phyloP scores from a whole-genome alignment of 805 yeast genomes.

The Candida nanaspora region DNA sequence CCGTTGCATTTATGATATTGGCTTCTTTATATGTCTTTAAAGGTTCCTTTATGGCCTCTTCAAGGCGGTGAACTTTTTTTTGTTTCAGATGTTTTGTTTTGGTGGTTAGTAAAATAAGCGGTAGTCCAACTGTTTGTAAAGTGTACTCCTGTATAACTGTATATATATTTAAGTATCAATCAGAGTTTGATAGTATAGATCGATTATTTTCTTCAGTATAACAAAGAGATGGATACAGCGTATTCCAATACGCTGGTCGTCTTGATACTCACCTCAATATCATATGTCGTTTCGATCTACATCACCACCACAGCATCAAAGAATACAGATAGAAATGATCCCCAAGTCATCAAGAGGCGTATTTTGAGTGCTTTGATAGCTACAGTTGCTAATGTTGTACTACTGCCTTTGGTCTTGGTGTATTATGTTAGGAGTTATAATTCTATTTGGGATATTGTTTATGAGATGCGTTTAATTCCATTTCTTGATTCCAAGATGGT shows the following conservation, averaged over 20 bases:
- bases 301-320: slow-evolving; percentile 13
- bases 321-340: slow-evolving; percentile 32
- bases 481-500: too few relatives aligned
- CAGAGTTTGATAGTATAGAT: too few relatives aligned
- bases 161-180: not conserved
- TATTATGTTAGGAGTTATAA: slow-evolving; percentile 6
- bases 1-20: slow-evolving; percentile 57
- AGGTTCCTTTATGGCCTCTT: slow-evolving; percentile 11
- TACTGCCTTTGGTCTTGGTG: slow-evolving; percentile 25
- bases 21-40: slow-evolving; percentile 62
- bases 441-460: not conserved
- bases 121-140: not conserved
- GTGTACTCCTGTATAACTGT: not conserved
- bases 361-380: slow-evolving; percentile 28
- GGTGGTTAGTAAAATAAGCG: too few relatives aligned
- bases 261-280: slow-evolving; percentile 30
- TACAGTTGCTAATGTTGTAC: slow-evolving; percentile 23
- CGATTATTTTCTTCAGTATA: slow-evolving; percentile 2
- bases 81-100: not conserved
- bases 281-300: slow-evolving; percentile 41
- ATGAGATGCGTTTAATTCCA: slow-evolving; percentile 28
- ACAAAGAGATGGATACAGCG: not conserved
- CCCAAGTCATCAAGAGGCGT: slow-evolving; percentile 33
- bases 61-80: not conserved
- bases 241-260: slow-evolving; percentile 12